These are phyloP conservation scores for Alliaria petiolata DNA, from an alignment of 345 rosid species.

Conservation along the genomic window DNA sequence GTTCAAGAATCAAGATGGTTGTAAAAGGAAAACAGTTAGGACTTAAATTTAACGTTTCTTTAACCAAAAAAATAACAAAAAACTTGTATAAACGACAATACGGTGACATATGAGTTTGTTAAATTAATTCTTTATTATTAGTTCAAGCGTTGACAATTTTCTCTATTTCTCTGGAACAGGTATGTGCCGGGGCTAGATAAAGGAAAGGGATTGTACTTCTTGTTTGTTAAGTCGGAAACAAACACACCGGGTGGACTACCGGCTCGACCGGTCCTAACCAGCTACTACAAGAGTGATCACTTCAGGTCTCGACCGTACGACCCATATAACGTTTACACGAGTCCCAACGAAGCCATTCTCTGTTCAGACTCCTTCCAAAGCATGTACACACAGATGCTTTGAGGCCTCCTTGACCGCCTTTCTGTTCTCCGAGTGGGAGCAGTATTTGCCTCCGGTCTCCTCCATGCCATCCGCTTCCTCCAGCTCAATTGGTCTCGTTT, in stretches of 20 bases:
- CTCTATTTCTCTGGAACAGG: slow-evolving; percentile 34
- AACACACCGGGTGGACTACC: slow-evolving; percentile 81
- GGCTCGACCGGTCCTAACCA: slow-evolving; percentile 93
- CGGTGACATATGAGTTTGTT: not conserved
- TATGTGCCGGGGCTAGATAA: slow-evolving; percentile 83
- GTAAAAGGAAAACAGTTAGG: not conserved
- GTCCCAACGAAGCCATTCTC: slow-evolving; percentile 91
- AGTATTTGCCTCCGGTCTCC: slow-evolving; percentile 87
- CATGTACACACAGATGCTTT: slow-evolving; percentile 94
- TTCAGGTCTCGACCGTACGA: slow-evolving; percentile 83
- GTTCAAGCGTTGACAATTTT: slow-evolving; percentile 19
- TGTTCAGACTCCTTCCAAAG: slow-evolving; percentile 91
- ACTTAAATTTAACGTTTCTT: not conserved
- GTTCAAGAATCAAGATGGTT: not conserved
- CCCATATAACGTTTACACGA: slow-evolving; percentile 81
- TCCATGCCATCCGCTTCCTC: slow-evolving; percentile 85
- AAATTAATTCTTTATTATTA: not conserved
- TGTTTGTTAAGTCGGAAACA: slow-evolving; percentile 87
- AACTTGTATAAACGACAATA: not conserved
- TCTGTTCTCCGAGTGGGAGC: slow-evolving; percentile 88
- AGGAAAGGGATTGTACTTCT: slow-evolving; percentile 85
- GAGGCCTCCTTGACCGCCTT: slow-evolving; percentile 71
- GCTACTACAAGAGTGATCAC: slow-evolving; percentile 90
- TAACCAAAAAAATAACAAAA: not conserved
- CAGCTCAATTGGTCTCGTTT: slow-evolving; percentile 73